These are phyloP conservation scores for Hibiscus mutabilis DNA, from an alignment of 345 rosid genomes.

Conservation along the genomic window DNA sequence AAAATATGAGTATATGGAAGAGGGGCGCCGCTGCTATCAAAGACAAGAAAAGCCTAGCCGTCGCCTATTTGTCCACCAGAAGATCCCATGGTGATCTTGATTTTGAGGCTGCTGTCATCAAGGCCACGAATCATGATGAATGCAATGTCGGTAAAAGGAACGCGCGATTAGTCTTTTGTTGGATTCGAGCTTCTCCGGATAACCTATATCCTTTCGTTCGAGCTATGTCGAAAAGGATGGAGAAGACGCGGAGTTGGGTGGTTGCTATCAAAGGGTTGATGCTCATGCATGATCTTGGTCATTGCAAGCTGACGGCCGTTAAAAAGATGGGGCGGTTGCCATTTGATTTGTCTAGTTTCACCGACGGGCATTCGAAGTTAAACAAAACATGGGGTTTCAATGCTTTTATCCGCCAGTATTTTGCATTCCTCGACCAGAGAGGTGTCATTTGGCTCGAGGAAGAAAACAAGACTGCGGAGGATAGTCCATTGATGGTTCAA, in stretches of 20 bases:
- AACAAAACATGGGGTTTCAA: constrained; percentile 41
- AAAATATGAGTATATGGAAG: constrained; percentile 54
- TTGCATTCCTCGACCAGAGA: constrained; percentile 55
- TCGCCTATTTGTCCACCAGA: constrained; percentile 28
- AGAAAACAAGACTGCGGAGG: neutral
- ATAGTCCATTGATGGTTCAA: constrained; percentile 24
- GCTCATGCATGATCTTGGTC: constrained; percentile 71
- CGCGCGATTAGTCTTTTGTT: constrained; percentile 50
- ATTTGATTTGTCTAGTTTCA: constrained; percentile 63
- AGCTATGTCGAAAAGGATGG: constrained; percentile 44
- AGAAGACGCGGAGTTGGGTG: constrained; percentile 59
- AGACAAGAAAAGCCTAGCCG: constrained; percentile 59
- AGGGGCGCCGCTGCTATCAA: constrained; percentile 66
- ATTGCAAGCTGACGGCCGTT: constrained; percentile 42
- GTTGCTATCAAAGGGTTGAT: constrained; percentile 74
- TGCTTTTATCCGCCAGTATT: constrained; percentile 54
- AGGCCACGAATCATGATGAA: constrained; percentile 80
- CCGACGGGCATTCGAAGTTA: constrained; percentile 28
- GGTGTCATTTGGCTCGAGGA: constrained; percentile 21
- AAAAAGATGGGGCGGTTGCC: constrained; percentile 52
- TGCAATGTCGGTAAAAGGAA: constrained; percentile 46
- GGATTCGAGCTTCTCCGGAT: constrained; percentile 60
- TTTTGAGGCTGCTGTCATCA: constrained; percentile 60
- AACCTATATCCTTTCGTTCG: constrained; percentile 48
- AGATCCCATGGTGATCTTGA: constrained; percentile 37